Percentiles rank a stretch among this genome's conserved stretches.
These are phyloP conservation scores for Crithidia expoeki DNA, from an alignment of 208 protist genomes.

Conservation along the genomic window DNA sequence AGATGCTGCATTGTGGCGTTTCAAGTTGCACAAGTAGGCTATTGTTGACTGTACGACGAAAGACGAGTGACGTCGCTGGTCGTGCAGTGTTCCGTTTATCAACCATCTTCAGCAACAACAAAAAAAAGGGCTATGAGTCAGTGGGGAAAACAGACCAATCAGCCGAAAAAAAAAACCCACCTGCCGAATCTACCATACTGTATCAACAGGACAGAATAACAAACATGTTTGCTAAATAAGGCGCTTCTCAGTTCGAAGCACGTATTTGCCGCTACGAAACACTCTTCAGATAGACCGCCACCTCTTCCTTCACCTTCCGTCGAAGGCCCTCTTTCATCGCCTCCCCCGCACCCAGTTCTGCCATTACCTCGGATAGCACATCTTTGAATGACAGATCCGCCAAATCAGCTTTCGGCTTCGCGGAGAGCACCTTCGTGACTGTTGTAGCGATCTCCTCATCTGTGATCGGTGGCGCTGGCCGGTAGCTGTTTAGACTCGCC, in stretches of 20 bases:
- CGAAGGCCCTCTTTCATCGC: constrained; percentile 33
- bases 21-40: too few species aligned
- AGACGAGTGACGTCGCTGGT: too few species aligned
- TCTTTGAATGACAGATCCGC: constrained; percentile 52
- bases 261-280: background rate
- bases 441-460: constrained; percentile 34
- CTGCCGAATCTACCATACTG: too few species aligned
- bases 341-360: constrained; percentile 36
- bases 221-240: background rate
- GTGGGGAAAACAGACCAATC: too few species aligned
- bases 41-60: too few species aligned
- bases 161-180: too few species aligned
- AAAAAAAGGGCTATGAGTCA: too few species aligned
- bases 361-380: constrained; percentile 44
- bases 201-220: background rate
- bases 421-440: constrained; percentile 43
- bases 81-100: too few species aligned
- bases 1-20: too few species aligned
- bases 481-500: constrained; percentile 63
- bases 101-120: too few species aligned
- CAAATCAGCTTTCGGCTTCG: constrained; percentile 16
- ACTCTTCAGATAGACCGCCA: constrained; percentile 12
- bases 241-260: background rate
- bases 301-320: constrained; percentile 40
- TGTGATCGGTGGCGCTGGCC: constrained; percentile 34